Conservation (phyloP, 768 basidiomycete species). For the Kwoniella sp. region DNA sequence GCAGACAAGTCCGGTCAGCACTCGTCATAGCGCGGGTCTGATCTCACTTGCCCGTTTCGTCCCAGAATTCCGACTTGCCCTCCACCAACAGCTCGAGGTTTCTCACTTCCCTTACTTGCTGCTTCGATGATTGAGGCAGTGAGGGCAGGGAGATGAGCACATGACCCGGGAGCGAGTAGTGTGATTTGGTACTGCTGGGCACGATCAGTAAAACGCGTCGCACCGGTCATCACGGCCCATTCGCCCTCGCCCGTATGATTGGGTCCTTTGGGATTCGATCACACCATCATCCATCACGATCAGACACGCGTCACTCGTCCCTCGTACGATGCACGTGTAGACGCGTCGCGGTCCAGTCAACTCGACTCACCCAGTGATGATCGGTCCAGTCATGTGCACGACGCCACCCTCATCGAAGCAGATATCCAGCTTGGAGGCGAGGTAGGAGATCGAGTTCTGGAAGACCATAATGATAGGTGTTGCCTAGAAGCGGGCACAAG, state of each 20-base stretch:
- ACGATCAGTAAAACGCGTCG: too few species aligned
- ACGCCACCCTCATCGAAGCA: constrained; percentile 26
- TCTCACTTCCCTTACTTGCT: constrained; percentile 26
- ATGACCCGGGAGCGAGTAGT: constrained; percentile 82
- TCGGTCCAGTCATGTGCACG: constrained; percentile 40
- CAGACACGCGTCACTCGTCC: not conserved
- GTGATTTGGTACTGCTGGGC: constrained; percentile 58
- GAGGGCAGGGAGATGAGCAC: constrained; percentile 64
- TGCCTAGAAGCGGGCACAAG: not conserved
- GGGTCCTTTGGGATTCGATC: not conserved
- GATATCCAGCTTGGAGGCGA: constrained; percentile 31
- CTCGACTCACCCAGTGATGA: constrained; percentile 46
- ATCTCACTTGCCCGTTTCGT: constrained; percentile 54
- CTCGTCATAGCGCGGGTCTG: too few species aligned
- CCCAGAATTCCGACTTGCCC: constrained; percentile 73
- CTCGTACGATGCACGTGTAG: too few species aligned
- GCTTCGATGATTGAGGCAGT: constrained; percentile 52
- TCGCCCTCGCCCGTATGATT: too few species aligned
- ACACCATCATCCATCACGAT: not conserved
- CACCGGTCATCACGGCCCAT: too few species aligned
- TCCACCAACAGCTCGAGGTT: constrained; percentile 69
- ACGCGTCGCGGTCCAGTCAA: too few species aligned
- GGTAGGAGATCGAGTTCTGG: constrained; percentile 19
- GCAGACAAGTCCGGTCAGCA: not conserved
- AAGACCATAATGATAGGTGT: constrained; percentile 10